Evolutionary conservation across 2,329 filamentous ascomycete genomes (phyloP), one percentile per base, ranked within the genome.

Genomic region (Didymella exigua): DNA sequence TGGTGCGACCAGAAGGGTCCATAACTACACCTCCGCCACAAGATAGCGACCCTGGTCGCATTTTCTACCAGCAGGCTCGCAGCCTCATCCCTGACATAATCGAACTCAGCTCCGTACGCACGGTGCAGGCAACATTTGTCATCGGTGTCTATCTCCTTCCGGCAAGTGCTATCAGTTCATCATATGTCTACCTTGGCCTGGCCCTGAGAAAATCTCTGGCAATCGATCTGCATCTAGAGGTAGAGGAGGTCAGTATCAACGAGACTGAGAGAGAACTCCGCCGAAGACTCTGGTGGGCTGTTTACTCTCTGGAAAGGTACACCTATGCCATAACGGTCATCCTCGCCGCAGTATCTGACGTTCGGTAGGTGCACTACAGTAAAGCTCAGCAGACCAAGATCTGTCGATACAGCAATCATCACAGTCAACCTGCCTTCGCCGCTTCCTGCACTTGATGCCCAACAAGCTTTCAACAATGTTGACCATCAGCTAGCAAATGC

Each of bases 21-120:
- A 34, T 9, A 11, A 33, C 27, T 11, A 19, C 23, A 2, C 41
- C 27, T 24, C 16, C 41, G 7, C 34, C 34, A 27, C 41, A 40
- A 9, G 49, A 52, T 36, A 36, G 49, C 11, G 49, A 52, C 13
- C 49, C 49, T 16, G 42, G 49, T 9, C 49, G 42, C 6, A 26
- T 46, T 8, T 52, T 52, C 29, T 52, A 52, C 21, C 49, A 41
- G 16, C 34, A 52, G 1, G 49, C 49, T 23, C 49, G 42, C 4
- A 46, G 16, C 14, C 42, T 52, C 9, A 40, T 52, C 9, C 49
- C 42, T 2, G 49, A 52, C 13, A 37, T 46, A 21, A 46, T 52
- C 16, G 49, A 47, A 27, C 36, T 52, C n/a, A 52, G 46, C 11
- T 52, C 49, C 2, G 23, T 52, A 16, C 49, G 49, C 11, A 52